Conservation (phyloP, 2,329 filamentous ascomycete species). For the Pseudovirgaria hyperparasitica region DNA sequence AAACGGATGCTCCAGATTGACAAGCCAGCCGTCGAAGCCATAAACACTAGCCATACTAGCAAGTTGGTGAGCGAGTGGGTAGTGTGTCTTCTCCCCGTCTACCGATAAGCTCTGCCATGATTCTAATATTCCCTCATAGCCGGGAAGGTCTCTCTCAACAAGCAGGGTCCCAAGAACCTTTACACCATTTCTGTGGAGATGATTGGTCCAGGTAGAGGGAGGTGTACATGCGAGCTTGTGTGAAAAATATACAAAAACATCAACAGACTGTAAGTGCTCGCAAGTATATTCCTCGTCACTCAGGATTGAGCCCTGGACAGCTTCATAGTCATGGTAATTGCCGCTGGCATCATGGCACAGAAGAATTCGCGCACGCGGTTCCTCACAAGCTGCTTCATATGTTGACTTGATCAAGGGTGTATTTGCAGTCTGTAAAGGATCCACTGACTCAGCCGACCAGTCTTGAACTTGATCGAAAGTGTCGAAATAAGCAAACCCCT, state of each 20-base stretch:
- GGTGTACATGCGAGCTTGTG: conserved; percentile 33
- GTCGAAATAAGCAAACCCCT: conserved; percentile 29
- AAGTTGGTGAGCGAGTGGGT: conserved; percentile 24
- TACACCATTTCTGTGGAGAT: conserved; percentile 34
- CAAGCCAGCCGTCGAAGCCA: conserved; percentile 35
- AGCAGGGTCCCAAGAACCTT: conserved; percentile 30
- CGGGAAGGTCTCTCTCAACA: conserved; percentile 27
- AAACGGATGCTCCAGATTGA: conserved; percentile 34
- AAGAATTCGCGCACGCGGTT: conserved; percentile 15
- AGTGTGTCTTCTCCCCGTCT: conserved; percentile 9
- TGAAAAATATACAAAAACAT: conserved; percentile 35
- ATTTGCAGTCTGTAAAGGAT: conserved; percentile 25
- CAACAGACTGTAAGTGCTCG: conserved; percentile 31
- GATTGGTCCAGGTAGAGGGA: conserved; percentile 33
- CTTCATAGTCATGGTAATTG: conserved; percentile 33
- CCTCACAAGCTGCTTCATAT: too few species aligned
- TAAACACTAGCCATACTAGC: conserved; percentile 26
- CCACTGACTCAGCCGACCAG: conserved; percentile 19
- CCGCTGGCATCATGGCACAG: conserved; percentile 29
- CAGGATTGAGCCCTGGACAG: conserved; percentile 16
- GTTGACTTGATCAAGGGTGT: conserved; percentile 26
- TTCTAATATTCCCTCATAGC: conserved; percentile 17
- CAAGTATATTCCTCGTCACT: conserved; percentile 24
- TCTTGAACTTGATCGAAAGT: conserved; percentile 24
- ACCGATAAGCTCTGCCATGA: conserved; percentile 5